A percentile compares a stretch with the other conserved stretches of the same genome.
These are phyloP conservation scores for Microbotryum silenes-acaulis DNA, from an alignment of 1,284 basidiomycete genomes.

Conservation along the genomic window DNA sequence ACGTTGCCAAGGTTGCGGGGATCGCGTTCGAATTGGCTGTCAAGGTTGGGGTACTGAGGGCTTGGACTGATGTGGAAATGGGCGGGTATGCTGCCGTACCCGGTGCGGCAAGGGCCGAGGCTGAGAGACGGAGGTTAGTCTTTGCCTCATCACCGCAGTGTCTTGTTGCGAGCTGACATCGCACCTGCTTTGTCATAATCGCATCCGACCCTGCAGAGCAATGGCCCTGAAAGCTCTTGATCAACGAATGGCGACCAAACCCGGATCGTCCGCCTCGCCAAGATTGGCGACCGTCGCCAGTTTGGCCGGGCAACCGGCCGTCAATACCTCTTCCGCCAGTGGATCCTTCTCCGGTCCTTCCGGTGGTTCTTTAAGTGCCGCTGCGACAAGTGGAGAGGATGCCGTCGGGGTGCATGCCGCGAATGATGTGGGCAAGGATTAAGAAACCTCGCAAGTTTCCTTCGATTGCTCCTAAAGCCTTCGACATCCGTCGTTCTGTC, in stretches of 20 bases:
- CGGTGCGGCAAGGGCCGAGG: conserved; percentile 82
- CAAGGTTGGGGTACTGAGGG: conserved; percentile 61
- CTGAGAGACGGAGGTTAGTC: conserved; percentile 75
- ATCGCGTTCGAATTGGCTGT: conserved; percentile 56
- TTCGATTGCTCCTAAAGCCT: too few relatives aligned
- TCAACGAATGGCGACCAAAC: conserved; percentile 61
- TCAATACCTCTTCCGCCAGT: too few relatives aligned
- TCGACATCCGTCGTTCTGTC: too few relatives aligned
- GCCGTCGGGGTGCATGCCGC: too few relatives aligned
- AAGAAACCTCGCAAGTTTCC: too few relatives aligned
- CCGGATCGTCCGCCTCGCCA: not conserved
- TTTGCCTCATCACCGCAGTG: conserved; percentile 2
- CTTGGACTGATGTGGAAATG: conserved; percentile 65
- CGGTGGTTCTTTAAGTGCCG: too few relatives aligned
- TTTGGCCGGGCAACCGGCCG: too few relatives aligned
- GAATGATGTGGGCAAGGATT: too few relatives aligned
- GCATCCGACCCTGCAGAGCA: conserved; percentile 48
- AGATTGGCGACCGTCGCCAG: too few relatives aligned
- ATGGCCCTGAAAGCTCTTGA: conserved; percentile 94
- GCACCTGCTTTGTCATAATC: too few relatives aligned
- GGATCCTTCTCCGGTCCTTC: too few relatives aligned
- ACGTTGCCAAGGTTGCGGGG: conserved; percentile 61
- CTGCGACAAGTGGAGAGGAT: too few relatives aligned
- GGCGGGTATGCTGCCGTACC: conserved; percentile 61
- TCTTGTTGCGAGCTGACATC: conserved; percentile 4